phyloP scores from a whole-genome alignment of 306 rosid genomes.

The Leucaena leucocephala region DNA sequence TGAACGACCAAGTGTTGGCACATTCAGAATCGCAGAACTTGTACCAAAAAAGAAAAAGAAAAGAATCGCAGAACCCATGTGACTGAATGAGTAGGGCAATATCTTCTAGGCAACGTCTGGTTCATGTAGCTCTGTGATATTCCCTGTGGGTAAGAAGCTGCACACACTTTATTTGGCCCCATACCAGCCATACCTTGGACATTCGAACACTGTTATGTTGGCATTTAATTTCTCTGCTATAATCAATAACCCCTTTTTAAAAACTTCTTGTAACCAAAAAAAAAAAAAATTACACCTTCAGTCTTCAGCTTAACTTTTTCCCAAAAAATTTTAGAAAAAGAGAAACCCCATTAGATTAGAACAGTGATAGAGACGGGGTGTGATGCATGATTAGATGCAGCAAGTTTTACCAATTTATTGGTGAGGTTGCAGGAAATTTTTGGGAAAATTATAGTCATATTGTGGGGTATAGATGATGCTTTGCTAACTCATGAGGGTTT shows the following conservation, averaged over 20 bases:
- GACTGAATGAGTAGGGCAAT: slow-evolving; percentile 50
- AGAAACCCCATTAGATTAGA: neutral
- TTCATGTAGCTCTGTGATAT: neutral
- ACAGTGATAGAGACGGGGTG: neutral
- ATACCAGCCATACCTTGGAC: neutral
- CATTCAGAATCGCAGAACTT: slow-evolving; percentile 70
- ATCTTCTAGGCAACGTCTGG: neutral
- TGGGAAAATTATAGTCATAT: too few relatives aligned
- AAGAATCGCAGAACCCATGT: slow-evolving; percentile 80
- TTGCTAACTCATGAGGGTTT: neutral
- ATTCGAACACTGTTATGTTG: neutral
- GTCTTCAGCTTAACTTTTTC: neutral
- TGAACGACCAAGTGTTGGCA: slow-evolving; percentile 73
- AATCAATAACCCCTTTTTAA: too few relatives aligned
- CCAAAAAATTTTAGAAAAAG: neutral
- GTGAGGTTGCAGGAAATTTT: too few relatives aligned
- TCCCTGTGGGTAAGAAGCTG: neutral
- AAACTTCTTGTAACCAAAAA: too few relatives aligned
- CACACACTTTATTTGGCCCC: slow-evolving; percentile 5
- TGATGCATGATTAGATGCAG: neutral
- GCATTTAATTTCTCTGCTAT: neutral
- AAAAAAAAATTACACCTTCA: too few relatives aligned
- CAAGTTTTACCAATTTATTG: too few relatives aligned
- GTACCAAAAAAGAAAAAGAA: too few relatives aligned
- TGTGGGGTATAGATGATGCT: too few relatives aligned